Conservation (phyloP, 805 yeast genomes). For the Kluyveromyces wickerhamii region DNA sequence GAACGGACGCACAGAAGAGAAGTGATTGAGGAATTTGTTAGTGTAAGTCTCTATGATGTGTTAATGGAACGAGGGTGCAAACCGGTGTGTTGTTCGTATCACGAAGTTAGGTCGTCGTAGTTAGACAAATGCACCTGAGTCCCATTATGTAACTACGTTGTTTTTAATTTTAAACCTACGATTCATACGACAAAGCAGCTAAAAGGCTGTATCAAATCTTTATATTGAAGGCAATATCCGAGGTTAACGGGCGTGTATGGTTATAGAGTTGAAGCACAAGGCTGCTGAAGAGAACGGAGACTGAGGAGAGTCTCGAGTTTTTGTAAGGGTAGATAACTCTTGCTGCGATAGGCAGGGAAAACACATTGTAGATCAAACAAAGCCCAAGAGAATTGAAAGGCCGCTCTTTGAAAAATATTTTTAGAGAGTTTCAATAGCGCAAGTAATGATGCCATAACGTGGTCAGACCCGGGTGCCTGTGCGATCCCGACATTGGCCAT, state of each 20-base stretch:
- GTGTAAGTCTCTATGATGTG: no score
- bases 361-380: conserved; percentile 45
- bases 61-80: no score
- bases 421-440: conserved; percentile 45
- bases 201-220: no score
- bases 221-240: no score
- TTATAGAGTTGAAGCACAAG: conserved; percentile 41
- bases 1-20: no score
- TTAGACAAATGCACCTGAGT: no score
- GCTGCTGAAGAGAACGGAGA: conserved; percentile 52
- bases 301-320: conserved; percentile 46
- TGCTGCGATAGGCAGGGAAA: conserved; percentile 60
- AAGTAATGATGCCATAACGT: conserved; percentile 60
- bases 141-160: no score
- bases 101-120: no score
- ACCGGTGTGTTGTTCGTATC: no score
- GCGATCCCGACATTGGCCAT: conserved; percentile 74
- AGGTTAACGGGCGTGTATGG: conserved; percentile 27
- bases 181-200: no score
- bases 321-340: conserved; percentile 53
- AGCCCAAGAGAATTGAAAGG: conserved; percentile 55
- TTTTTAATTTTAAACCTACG: no score
- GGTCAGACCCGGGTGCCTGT: conserved; percentile 65
- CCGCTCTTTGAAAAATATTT: conserved; percentile 44
- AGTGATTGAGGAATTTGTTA: no score